These are phyloP conservation scores for Pythium phragmiticola DNA, from an alignment of 352 stramenopile species.

Conservation along the genomic window DNA sequence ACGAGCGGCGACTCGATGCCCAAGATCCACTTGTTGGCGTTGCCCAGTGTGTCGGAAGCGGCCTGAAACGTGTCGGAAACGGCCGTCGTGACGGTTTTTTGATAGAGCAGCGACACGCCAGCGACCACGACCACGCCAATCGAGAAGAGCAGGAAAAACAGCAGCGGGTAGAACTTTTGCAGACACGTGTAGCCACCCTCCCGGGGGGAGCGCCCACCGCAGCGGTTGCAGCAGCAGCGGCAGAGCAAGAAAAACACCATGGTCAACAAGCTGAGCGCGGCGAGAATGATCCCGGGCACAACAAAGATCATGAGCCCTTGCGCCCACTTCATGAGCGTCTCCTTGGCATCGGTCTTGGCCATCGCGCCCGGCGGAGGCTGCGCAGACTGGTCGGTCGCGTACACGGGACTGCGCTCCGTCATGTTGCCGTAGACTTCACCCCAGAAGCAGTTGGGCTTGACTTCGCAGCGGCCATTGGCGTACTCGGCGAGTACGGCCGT, in stretches of 20 bases:
- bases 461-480: conserved; percentile 37
- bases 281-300: conserved; percentile 55
- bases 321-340: conserved; percentile 45
- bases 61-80: conserved; percentile 49
- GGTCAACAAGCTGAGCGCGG: conserved; percentile 56
- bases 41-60: conserved; percentile 36
- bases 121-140: conserved; percentile 48
- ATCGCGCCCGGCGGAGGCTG: conserved; percentile 26
- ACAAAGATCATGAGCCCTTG: conserved; percentile 54
- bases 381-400: conserved; percentile 30
- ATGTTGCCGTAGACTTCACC: conserved; percentile 32
- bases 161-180: conserved; percentile 61
- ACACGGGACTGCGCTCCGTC: conserved; percentile 33
- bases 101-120: conserved; percentile 53
- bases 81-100: conserved; percentile 42
- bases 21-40: conserved; percentile 41
- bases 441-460: conserved; percentile 74
- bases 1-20: conserved; percentile 41
- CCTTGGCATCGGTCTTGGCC: conserved; percentile 29
- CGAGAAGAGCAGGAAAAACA: conserved; percentile 67
- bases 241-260: conserved; percentile 76
- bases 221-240: conserved; percentile 76
- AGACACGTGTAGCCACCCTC: conserved; percentile 67
- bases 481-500: conserved; percentile 33
- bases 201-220: conserved; percentile 47